Conservation (phyloP, 2,329 filamentous ascomycete species). For the Calonectria pteridis region DNA sequence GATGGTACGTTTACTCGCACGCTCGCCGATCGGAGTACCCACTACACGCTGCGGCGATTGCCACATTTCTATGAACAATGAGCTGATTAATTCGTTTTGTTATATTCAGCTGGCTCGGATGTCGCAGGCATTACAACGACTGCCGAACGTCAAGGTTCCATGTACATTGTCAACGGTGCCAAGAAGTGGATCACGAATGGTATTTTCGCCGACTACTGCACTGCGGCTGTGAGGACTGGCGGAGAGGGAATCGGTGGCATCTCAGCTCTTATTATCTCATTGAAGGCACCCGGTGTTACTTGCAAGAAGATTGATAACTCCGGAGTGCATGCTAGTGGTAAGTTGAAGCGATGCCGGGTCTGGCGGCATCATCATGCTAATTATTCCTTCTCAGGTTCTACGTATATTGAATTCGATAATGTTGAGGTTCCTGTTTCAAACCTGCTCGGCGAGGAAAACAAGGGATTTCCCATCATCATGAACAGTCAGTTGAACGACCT, state of each 20-base stretch:
- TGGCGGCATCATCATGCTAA: background rate
- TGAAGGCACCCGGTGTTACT: constrained; percentile 20
- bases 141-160: constrained; percentile 17
- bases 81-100: background rate
- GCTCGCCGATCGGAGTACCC: background rate
- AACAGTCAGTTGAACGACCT: constrained; percentile 5
- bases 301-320: constrained; percentile 28
- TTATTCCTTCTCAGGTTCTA: constrained; percentile 14
- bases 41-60: background rate
- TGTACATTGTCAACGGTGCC: constrained; percentile 30
- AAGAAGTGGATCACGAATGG: constrained; percentile 37
- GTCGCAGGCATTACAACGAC: constrained; percentile 29
- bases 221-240: constrained; percentile 31
- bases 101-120: constrained; percentile 31
- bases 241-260: constrained; percentile 20
- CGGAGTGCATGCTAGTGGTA: constrained; percentile 29
- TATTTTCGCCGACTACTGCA: constrained; percentile 31
- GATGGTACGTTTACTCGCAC: constrained; percentile 16
- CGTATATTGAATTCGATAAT: constrained; percentile 32
- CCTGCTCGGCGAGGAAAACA: constrained; percentile 30
- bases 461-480: constrained; percentile 33
- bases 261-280: constrained; percentile 26
- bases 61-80: background rate
- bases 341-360: background rate
- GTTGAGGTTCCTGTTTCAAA: constrained; percentile 29